These are phyloP conservation scores for Diaporthe longicolla DNA, from an alignment of 2,329 filamentous ascomycete genomes.

Conservation along the genomic window DNA sequence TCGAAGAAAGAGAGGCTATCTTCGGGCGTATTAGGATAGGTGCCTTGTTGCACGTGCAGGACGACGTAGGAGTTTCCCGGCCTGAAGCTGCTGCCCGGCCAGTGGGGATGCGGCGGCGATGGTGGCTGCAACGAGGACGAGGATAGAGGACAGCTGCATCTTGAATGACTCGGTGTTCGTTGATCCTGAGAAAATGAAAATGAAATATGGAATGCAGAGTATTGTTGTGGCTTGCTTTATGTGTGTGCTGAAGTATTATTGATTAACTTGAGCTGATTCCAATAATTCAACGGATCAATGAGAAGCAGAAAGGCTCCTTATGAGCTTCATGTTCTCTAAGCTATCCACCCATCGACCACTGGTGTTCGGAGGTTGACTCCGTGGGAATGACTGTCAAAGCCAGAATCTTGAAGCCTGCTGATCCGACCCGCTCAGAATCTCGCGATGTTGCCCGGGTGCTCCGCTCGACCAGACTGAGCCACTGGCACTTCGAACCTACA, in stretches of 20 bases:
- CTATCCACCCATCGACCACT: not conserved
- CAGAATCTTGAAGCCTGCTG: slow-evolving; percentile 9
- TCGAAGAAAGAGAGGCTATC: not conserved
- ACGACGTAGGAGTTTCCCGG: slow-evolving; percentile 24
- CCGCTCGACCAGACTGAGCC: not conserved
- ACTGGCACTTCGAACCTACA: not conserved
- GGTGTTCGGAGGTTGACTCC: not conserved
- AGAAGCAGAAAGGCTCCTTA: not conserved
- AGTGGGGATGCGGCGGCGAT: slow-evolving; percentile 15
- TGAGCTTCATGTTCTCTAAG: not conserved
- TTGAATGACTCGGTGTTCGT: not conserved
- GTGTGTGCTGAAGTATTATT: not conserved
- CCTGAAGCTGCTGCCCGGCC: slow-evolving; percentile 4
- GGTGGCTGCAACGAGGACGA: slow-evolving; percentile 7
- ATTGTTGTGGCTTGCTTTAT: not conserved
- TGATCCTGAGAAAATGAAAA: not conserved
- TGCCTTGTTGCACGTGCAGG: not conserved
- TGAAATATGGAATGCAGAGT: not conserved
- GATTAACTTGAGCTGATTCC: not conserved
- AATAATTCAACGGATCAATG: not conserved
- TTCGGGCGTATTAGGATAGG: not conserved
- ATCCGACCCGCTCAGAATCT: slow-evolving; percentile 18
- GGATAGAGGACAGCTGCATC: slow-evolving; percentile 10
- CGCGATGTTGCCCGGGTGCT: not conserved
- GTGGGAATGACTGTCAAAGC: not conserved